Percentiles rank a stretch among this genome's conserved stretches.
These are phyloP conservation scores for Trypanosoma platydactyli DNA, from an alignment of 208 protist genomes.

Conservation along the genomic window DNA sequence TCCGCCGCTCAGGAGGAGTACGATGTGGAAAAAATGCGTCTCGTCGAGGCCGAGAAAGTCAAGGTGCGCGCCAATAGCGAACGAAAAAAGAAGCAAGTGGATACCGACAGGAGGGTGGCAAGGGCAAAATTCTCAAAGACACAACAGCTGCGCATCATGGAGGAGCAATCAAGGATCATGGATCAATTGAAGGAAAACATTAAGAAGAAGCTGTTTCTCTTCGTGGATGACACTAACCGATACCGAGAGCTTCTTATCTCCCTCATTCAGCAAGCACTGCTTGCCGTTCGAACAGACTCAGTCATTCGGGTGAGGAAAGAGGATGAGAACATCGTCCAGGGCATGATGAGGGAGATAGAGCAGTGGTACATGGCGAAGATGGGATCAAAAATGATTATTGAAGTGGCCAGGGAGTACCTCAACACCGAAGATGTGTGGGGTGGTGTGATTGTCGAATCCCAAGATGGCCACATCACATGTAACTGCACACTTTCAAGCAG, in stretches of 20 bases:
- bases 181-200: constrained; percentile 73
- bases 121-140: constrained; percentile 85
- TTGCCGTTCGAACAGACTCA: constrained; percentile 71
- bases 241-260: constrained; percentile 69
- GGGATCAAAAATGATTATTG: constrained; percentile 45
- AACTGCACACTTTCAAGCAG: constrained; percentile 89
- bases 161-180: constrained; percentile 77
- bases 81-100: constrained; percentile 83
- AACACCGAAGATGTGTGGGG: constrained; percentile 71
- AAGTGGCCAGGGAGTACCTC: constrained; percentile 58
- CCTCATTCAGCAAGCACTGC: constrained; percentile 76
- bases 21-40: constrained; percentile 88
- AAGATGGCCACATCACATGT: constrained; percentile 83
- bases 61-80: constrained; percentile 78
- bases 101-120: constrained; percentile 80
- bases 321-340: constrained; percentile 53
- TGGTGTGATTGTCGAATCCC: constrained; percentile 69
- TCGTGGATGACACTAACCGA: constrained; percentile 46
- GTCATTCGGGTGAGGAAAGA: constrained; percentile 72
- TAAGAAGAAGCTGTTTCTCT: constrained; percentile 54
- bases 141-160: constrained; percentile 83
- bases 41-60: constrained; percentile 83
- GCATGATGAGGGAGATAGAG: constrained; percentile 53
- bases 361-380: constrained; percentile 70
- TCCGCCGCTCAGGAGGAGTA: constrained; percentile 90